Conservation (phyloP, 441 rosid species). For the Euphorbia corollata region DNA sequence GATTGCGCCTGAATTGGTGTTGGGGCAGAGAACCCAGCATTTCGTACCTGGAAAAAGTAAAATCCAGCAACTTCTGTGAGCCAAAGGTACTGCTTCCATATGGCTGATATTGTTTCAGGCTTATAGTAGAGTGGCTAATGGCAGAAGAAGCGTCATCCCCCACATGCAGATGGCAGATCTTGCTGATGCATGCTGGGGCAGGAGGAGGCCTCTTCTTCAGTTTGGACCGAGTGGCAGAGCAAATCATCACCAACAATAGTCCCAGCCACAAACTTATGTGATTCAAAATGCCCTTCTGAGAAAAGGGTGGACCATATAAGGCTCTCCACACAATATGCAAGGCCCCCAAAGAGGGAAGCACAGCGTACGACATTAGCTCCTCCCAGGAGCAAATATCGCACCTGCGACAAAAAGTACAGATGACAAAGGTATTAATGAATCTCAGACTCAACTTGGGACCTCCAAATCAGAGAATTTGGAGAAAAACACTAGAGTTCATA, state of each 20-base stretch:
- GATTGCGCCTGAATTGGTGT: conserved; percentile 99
- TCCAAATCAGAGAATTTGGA: conserved; percentile 24
- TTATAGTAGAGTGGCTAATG: conserved; percentile 44
- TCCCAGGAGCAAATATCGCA: conserved; percentile 99
- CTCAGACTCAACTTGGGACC: conserved; percentile 37
- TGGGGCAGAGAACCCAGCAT: conserved; percentile 90
- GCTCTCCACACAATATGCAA: conserved; percentile 69
- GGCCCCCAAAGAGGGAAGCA: conserved; percentile 72
- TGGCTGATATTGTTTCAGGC: conserved; percentile 34
- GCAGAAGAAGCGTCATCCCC: conserved; percentile 98
- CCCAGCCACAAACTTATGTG: conserved; percentile 64
- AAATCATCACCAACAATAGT: conserved; percentile 79
- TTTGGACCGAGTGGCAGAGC: conserved; percentile 67
- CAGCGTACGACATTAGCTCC: conserved; percentile 99
- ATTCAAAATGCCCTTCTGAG: conserved; percentile 63
- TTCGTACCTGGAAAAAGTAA: conserved; percentile 73
- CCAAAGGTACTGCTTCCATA: conserved; percentile 44
- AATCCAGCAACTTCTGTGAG: conserved; percentile 48
- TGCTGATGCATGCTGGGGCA: conserved; percentile 81
- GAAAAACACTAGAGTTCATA: conserved; percentile 7
- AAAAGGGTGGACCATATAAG: conserved; percentile 57
- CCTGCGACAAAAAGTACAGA: conserved; percentile 87
- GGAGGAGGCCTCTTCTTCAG: conserved; percentile 96
- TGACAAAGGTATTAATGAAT: conserved; percentile 33
- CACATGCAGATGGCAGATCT: conserved; percentile 69